A percentile compares a stretch with the other conserved stretches of the same genome.
phyloP scores from a whole-genome alignment of 1,284 basidiomycete genomes.

The Phlebopus sp. region DNA sequence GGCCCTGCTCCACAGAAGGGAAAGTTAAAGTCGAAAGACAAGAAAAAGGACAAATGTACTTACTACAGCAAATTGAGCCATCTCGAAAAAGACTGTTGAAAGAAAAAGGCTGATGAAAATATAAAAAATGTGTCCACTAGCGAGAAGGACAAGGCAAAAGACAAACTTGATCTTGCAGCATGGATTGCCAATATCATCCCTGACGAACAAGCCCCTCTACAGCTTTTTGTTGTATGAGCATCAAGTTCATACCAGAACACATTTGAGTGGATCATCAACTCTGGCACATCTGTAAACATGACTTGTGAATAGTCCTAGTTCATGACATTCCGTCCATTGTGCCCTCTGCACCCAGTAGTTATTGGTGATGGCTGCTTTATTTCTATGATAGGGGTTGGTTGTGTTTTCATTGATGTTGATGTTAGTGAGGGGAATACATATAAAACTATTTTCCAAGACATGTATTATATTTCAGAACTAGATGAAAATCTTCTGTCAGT shows the following conservation, averaged over 20 bases:
- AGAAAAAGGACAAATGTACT: constrained; percentile 13
- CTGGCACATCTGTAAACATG: constrained; percentile 18
- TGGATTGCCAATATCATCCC: background rate
- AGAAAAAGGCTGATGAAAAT: constrained; percentile 15
- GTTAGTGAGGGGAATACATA: too few species aligned
- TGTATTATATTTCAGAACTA: too few species aligned
- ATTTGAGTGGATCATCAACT: constrained; percentile 21
- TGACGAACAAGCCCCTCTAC: background rate
- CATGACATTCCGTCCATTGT: too few species aligned
- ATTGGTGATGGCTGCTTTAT: background rate
- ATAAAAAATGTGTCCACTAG: background rate
- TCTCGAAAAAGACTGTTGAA: constrained; percentile 15
- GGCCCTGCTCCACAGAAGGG: background rate
- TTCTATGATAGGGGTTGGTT: background rate
- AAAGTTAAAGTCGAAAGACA: constrained; percentile 6
- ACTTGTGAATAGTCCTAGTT: background rate
- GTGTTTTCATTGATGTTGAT: too few species aligned
- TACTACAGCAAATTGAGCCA: constrained; percentile 13
- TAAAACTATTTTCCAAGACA: too few species aligned
- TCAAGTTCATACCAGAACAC: background rate
- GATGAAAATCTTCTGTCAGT: too few species aligned
- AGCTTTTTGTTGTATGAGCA: background rate
- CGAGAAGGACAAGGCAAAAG: constrained; percentile 1
- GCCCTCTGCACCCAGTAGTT: background rate
- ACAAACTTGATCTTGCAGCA: background rate